phyloP scores from a whole-genome alignment of 2,329 filamentous ascomycete genomes.

The Penicillium sp. region DNA sequence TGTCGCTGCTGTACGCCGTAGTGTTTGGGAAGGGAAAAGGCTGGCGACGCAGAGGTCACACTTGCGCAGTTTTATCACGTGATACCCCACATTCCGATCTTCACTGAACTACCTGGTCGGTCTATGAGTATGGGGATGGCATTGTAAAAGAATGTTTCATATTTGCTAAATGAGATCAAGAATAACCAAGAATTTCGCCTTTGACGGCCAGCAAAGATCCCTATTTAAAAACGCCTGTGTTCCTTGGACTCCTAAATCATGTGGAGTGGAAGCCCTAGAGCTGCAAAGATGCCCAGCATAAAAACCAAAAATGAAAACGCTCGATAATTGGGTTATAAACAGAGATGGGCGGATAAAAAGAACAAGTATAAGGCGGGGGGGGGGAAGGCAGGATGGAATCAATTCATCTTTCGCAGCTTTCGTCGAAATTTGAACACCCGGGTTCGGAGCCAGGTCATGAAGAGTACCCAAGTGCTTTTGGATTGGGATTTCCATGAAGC shows the following conservation, averaged over 20 bases:
- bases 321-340: conserved; percentile 6
- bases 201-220: not conserved
- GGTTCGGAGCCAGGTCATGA: conserved; percentile 59
- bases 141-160: not conserved
- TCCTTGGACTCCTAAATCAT: not conserved
- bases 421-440: conserved; percentile 53
- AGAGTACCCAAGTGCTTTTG: conserved; percentile 52
- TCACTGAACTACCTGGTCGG: not conserved
- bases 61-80: conserved; percentile 26
- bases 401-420: conserved; percentile 29
- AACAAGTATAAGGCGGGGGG: not conserved
- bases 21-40: conserved; percentile 13
- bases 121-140: not conserved
- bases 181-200: not conserved
- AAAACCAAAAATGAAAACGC: conserved; percentile 12
- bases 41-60: conserved; percentile 20
- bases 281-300: not conserved
- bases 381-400: conserved; percentile 26
- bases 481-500: conserved; percentile 33
- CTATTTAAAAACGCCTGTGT: not conserved
- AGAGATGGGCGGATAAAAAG: not conserved
- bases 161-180: not conserved
- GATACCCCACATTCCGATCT: not conserved
- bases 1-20: conserved; percentile 40
- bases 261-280: not conserved